Evolutionary conservation across 305 asterid genomes (phyloP).

Genomic region (Solanum hybrid): DNA sequence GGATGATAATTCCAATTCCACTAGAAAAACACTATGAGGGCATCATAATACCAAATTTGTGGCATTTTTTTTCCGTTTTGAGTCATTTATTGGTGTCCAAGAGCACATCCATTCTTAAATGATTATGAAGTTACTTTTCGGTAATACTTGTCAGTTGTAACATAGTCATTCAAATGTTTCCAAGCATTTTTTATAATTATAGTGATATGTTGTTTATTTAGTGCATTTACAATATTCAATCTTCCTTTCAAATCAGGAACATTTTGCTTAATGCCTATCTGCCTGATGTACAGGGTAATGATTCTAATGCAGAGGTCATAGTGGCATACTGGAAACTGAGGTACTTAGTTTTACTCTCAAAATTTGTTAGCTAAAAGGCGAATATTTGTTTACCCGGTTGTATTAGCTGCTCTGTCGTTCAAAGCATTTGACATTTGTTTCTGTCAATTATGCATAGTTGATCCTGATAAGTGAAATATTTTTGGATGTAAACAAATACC

Average conservation of each 20-base stretch:
- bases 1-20: not conserved
- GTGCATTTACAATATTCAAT: not conserved
- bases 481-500: not conserved
- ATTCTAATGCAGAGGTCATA: slow-evolving; percentile 20
- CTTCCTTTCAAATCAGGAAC: not conserved
- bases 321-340: slow-evolving; percentile 72
- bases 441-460: not conserved
- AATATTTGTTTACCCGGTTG: not conserved
- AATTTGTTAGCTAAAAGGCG: not conserved
- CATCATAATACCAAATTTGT: not conserved
- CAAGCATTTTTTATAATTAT: not conserved
- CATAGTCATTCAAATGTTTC: not conserved
- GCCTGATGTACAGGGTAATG: slow-evolving; percentile 33
- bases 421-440: not conserved
- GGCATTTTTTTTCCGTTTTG: not conserved
- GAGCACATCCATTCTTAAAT: not conserved
- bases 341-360: slow-evolving; percentile 15
- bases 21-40: not conserved
- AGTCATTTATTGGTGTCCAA: not conserved
- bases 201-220: not conserved
- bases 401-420: not conserved
- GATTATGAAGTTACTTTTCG: not conserved
- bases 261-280: not conserved
- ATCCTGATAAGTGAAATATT: not conserved
- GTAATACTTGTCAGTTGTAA: not conserved